A percentile compares a stretch with the other conserved stretches of the same genome.
These are phyloP conservation scores for Alloteropsis angusta DNA, from an alignment of 202 grass and related monocot genomes.

Conservation along the genomic window DNA sequence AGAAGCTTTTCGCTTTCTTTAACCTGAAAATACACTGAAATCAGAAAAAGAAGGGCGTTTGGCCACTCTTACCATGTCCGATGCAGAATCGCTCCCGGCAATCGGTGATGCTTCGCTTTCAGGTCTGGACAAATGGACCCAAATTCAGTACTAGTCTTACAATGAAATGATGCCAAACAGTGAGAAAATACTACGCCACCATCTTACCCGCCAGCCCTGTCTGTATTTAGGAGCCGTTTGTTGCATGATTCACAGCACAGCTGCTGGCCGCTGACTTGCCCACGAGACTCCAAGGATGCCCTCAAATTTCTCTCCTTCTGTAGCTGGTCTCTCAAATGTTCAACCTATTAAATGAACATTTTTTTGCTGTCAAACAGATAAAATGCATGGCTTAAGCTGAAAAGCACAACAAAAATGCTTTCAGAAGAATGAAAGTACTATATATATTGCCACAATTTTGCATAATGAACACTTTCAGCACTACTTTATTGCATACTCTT, in stretches of 20 bases:
- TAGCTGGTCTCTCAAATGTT: conserved; percentile 66
- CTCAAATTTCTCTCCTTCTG: conserved; percentile 76
- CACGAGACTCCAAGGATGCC: conserved; percentile 65
- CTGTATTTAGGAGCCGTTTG: conserved; percentile 35
- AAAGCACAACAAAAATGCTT: conserved; percentile 6
- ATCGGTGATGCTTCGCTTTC: conserved; percentile 28
- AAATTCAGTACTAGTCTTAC: conserved; percentile 1
- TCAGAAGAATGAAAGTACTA: conserved; percentile 6
- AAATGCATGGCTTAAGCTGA: conserved; percentile 11
- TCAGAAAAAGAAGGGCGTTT: background rate
- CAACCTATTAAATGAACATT: conserved; percentile 53
- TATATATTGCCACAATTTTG: background rate
- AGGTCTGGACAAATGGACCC: conserved; percentile 26
- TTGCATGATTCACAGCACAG: conserved; percentile 85
- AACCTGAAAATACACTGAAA: background rate
- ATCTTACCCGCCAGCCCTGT: conserved; percentile 51
- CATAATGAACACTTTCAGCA: background rate
- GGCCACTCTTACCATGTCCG: conserved; percentile 26
- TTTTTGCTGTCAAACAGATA: conserved; percentile 19
- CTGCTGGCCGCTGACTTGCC: conserved; percentile 55
- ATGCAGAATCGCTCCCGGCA: background rate
- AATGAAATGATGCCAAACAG: background rate
- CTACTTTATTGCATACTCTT: background rate
- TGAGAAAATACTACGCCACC: background rate
- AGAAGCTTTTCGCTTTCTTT: conserved; percentile 3